Percentiles rank a stretch among this genome's conserved stretches.
Evolutionary conservation across 2,329 filamentous ascomycete genomes (phyloP).

Genomic region (Orbilia javanica): DNA sequence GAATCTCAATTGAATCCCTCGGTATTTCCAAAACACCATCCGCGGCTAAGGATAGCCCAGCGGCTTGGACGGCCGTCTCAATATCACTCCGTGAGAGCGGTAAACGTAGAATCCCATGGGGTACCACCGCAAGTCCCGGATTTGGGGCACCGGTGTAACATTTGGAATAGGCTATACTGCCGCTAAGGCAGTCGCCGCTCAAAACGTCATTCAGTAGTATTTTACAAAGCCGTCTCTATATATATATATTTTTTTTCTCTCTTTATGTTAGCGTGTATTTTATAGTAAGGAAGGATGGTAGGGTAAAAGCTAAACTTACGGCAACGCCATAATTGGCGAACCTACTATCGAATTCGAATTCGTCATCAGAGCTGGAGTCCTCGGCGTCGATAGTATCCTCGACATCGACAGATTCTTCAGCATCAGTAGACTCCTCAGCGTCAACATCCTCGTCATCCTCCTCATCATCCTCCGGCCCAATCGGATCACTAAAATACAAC

Average conservation of each 20-base stretch:
- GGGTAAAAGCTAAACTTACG: no score
- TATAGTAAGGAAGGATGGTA: no score
- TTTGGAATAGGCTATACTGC: no score
- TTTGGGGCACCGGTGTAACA: neutral
- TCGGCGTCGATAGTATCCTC: neutral
- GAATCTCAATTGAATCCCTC: neutral
- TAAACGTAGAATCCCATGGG: neutral
- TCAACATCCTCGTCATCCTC: constrained; percentile 25
- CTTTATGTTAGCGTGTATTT: no score
- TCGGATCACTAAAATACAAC: constrained; percentile 5
- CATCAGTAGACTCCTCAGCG: neutral
- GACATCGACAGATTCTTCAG: no score
- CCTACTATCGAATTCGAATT: neutral
- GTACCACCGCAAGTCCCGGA: neutral
- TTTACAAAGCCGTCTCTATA: no score
- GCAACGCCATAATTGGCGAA: no score
- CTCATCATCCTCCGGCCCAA: neutral
- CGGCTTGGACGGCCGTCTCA: neutral
- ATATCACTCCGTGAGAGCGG: constrained; percentile 12
- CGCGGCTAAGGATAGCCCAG: no score
- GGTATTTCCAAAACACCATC: neutral
- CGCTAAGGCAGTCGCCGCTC: no score
- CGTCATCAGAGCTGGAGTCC: neutral
- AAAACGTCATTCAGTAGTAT: no score
- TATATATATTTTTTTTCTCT: no score